phyloP scores from a whole-genome alignment of 2,329 filamentous ascomycete species.

The Diaporthe aspalathi region DNA sequence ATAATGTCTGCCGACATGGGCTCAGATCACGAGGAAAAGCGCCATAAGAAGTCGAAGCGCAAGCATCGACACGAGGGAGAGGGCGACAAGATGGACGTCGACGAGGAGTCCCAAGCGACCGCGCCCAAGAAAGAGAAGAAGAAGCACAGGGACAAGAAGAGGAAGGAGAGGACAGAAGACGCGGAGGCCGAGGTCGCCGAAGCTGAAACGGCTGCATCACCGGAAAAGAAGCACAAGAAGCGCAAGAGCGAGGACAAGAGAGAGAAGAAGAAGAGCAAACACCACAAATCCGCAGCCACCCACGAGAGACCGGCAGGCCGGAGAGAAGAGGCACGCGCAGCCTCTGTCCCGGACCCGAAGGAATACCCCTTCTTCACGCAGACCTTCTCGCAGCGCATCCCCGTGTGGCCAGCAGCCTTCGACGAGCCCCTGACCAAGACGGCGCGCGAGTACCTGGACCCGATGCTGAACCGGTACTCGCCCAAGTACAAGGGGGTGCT shows the following conservation, averaged over 20 bases:
- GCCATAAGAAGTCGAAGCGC: conserved; percentile 39
- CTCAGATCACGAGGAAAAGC: conserved; percentile 37
- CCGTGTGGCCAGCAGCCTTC: conserved; percentile 78
- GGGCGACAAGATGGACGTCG: conserved; percentile 39
- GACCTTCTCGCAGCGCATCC: conserved; percentile 83
- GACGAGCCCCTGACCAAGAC: conserved; percentile 76
- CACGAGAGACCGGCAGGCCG: conserved; percentile 16
- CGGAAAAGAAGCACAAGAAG: conserved; percentile 35
- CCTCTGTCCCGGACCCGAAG: conserved; percentile 53
- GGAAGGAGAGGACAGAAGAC: conserved; percentile 42
- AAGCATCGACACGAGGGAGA: conserved; percentile 39
- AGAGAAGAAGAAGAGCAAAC: conserved; percentile 42
- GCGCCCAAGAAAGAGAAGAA: conserved; percentile 41
- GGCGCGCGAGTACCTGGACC: conserved; percentile 79
- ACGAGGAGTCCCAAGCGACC: conserved; percentile 29
- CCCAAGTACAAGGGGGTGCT: conserved; percentile 79
- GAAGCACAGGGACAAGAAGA: conserved; percentile 50
- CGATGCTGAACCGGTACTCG: conserved; percentile 81
- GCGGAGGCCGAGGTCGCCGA: conserved; percentile 43
- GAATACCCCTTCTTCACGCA: conserved; percentile 81
- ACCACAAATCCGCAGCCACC: conserved; percentile 35
- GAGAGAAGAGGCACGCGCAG: conserved; percentile 41
- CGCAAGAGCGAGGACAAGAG: conserved; percentile 42
- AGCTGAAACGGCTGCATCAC: conserved; percentile 18
- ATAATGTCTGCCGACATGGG: conserved; percentile 36